Percentiles rank a stretch among this genome's conserved stretches.
phyloP scores from a whole-genome alignment of 2,329 filamentous ascomycete genomes.

The Pestalotiopsis fici region DNA sequence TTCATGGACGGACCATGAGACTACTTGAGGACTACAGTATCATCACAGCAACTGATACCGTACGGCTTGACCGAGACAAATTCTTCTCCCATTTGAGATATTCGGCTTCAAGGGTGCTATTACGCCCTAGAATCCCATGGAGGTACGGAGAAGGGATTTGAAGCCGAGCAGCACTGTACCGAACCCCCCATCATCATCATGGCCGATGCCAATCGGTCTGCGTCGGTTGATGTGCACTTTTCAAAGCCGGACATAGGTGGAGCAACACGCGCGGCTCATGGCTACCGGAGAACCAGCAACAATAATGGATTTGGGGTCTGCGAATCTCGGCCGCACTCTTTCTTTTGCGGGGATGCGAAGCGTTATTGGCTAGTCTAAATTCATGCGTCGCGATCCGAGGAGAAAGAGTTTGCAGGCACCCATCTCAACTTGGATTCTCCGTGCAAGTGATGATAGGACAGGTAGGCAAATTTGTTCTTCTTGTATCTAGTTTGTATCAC shows the following conservation, averaged over 20 bases:
- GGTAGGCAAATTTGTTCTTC: too few species aligned
- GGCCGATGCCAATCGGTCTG: not conserved
- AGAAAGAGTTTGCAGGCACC: not conserved
- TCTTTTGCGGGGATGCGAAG: not conserved
- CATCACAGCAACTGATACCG: not conserved
- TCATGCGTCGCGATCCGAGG: not conserved
- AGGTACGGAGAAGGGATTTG: not conserved
- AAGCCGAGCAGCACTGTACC: not conserved
- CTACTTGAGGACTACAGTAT: not conserved
- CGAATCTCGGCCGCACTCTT: not conserved
- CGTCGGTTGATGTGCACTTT: not conserved
- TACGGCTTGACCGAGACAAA: not conserved
- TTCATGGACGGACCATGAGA: not conserved
- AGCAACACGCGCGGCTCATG: not conserved
- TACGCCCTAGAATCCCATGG: not conserved
- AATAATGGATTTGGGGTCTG: not conserved
- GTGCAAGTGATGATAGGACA: too few species aligned
- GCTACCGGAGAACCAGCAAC: not conserved
- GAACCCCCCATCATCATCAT: too few species aligned
- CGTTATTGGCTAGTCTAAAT: not conserved
- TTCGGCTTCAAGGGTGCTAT: not conserved
- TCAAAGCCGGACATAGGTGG: not conserved
- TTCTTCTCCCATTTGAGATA: not conserved
- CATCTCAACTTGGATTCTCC: not conserved
- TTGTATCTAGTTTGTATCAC: too few species aligned